phyloP scores from a whole-genome alignment of 2,329 filamentous ascomycete species.

The Botrytis aclada region DNA sequence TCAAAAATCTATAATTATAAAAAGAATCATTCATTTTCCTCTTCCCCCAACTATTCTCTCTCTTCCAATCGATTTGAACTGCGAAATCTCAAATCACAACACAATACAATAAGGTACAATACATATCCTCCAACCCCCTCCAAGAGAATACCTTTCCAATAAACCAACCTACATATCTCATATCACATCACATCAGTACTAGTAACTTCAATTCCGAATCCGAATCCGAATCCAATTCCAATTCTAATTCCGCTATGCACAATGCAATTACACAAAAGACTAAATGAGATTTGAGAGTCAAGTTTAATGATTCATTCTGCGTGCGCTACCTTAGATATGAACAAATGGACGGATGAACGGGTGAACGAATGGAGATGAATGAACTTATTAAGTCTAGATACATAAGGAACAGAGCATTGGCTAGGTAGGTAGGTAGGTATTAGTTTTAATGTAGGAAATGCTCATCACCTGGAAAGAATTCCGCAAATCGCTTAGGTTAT shows the following conservation, averaged over 20 bases:
- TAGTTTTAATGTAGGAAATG: not conserved
- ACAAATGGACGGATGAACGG: too few relatives aligned
- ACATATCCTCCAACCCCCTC: not conserved
- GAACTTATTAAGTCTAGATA: too few relatives aligned
- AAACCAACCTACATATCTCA: too few relatives aligned
- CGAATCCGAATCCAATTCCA: too few relatives aligned
- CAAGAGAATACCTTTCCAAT: not conserved
- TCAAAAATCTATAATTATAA: not conserved
- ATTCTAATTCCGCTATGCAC: too few relatives aligned
- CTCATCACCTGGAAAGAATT: not conserved
- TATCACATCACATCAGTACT: not conserved
- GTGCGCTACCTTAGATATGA: too few relatives aligned
- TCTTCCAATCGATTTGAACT: not conserved
- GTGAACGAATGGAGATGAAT: not conserved
- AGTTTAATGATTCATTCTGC: accelerated
- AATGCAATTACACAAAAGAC: too few relatives aligned
- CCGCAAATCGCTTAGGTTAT: not conserved
- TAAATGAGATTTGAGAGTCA: too few relatives aligned
- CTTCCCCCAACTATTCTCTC: too few relatives aligned
- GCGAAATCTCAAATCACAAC: not conserved
- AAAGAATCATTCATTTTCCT: not conserved
- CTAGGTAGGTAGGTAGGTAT: not conserved
- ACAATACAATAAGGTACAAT: too few relatives aligned
- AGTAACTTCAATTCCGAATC: not conserved
- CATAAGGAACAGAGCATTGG: not conserved